These are phyloP conservation scores for Monosporascus sp. DNA, from an alignment of 2,329 filamentous ascomycete species.

Conservation along the genomic window DNA sequence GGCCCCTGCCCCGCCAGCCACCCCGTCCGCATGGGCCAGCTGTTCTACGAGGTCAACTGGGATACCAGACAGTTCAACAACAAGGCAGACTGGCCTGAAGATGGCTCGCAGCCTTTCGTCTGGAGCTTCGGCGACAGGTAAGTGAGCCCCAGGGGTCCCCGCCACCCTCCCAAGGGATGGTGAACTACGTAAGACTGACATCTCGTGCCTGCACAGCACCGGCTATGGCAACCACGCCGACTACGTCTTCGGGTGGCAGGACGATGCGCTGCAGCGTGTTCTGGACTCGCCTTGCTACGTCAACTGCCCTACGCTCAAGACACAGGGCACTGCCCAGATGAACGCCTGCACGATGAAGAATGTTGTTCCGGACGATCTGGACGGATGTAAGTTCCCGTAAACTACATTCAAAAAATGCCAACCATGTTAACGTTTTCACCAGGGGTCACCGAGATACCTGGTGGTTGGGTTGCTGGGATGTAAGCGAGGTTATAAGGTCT, in stretches of 20 bases:
- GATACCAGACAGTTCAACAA: slow-evolving; percentile 11
- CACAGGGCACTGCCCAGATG: slow-evolving; percentile 6
- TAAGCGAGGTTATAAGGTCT: neutral
- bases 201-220: slow-evolving; percentile 6
- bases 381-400: slow-evolving; percentile 8
- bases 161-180: too few relatives aligned
- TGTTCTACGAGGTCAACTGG: slow-evolving; percentile 14
- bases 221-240: slow-evolving; percentile 26
- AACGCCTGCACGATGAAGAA: slow-evolving; percentile 9
- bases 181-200: too few relatives aligned
- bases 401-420: too few relatives aligned
- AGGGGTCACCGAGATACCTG: slow-evolving; percentile 9
- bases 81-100: slow-evolving; percentile 15
- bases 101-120: slow-evolving; percentile 9
- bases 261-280: slow-evolving; percentile 21
- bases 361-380: slow-evolving; percentile 8
- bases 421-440: neutral
- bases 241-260: slow-evolving; percentile 27
- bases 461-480: slow-evolving; percentile 9
- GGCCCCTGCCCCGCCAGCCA: slow-evolving; percentile 11
- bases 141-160: neutral
- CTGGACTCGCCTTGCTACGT: slow-evolving; percentile 22
- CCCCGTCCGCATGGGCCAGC: slow-evolving; percentile 10
- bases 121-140: slow-evolving; percentile 9
- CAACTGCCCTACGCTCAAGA: slow-evolving; percentile 9